Conservation (phyloP, 2,329 filamentous ascomycete species). For the Mariannaea sp. region DNA sequence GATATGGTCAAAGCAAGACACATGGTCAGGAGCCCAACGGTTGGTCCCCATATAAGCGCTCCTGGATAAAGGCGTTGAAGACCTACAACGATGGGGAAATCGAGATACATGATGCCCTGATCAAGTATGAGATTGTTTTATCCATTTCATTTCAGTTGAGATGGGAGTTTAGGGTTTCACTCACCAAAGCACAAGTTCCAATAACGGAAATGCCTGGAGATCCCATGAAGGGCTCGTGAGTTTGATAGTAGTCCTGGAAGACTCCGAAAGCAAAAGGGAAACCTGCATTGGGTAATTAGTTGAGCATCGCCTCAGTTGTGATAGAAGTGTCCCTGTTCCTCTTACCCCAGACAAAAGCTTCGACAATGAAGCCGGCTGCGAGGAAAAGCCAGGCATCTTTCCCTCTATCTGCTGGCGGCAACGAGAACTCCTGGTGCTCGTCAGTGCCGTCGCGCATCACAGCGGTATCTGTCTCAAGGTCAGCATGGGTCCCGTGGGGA, state of each 20-base stretch:
- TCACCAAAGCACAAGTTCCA: slow-evolving; percentile 60
- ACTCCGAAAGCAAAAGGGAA: slow-evolving; percentile 69
- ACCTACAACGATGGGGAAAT: slow-evolving; percentile 50
- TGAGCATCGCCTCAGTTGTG: too few relatives aligned
- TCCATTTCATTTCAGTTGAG: accelerated
- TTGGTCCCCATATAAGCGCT: slow-evolving; percentile 45
- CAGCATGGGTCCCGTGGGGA: neutral
- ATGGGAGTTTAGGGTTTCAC: slow-evolving; percentile 38
- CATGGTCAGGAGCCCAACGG: slow-evolving; percentile 50
- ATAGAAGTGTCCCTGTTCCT: too few relatives aligned
- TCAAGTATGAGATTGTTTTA: neutral
- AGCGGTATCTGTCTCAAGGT: neutral
- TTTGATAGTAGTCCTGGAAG: slow-evolving; percentile 68
- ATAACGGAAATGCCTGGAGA: slow-evolving; percentile 59
- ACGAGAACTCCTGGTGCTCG: slow-evolving; percentile 21
- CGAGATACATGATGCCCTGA: slow-evolving; percentile 47
- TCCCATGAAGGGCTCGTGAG: slow-evolving; percentile 58
- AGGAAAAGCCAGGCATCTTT: slow-evolving; percentile 44
- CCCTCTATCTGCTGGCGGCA: slow-evolving; percentile 44
- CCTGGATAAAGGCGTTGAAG: slow-evolving; percentile 47
- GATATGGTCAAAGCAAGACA: slow-evolving; percentile 53
- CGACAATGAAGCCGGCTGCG: slow-evolving; percentile 31
- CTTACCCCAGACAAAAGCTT: slow-evolving; percentile 28
- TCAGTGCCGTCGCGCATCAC: neutral
- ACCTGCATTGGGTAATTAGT: too few relatives aligned